Evolutionary conservation across 192 early-diverging fungal species (phyloP).

Genomic region (Allomyces arbusculus): DNA sequence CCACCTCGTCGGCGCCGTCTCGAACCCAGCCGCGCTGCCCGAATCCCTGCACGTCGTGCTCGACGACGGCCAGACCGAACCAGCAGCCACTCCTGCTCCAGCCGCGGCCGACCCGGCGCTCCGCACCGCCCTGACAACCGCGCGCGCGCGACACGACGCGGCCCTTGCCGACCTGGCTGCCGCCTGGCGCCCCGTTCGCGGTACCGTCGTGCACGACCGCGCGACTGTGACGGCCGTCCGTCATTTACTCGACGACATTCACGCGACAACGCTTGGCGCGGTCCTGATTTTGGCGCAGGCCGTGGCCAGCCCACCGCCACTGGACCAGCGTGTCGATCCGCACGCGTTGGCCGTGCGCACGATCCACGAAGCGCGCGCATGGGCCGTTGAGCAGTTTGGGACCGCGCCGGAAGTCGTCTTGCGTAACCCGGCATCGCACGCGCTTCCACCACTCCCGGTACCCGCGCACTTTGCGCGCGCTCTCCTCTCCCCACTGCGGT

Average conservation of each 20-base stretch:
- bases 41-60: no score
- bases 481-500: no score
- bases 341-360: background rate
- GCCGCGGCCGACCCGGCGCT: background rate
- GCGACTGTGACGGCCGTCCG: background rate
- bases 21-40: no score
- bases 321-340: background rate
- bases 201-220: background rate
- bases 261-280: background rate
- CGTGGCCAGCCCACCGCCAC: no score
- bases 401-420: no score
- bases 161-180: background rate
- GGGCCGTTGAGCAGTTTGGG: no score
- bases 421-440: no score
- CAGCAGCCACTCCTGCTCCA: background rate
- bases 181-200: background rate
- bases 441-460: no score
- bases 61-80: background rate
- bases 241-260: background rate
- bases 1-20: no score
- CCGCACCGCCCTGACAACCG: background rate
- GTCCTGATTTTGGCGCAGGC: background rate
- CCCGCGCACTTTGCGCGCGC: no score
- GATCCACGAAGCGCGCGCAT: background rate
- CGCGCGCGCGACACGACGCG: no score